Conservation (phyloP, 108 stramenopile genomes). For the Chaetoceros tenuissimus region DNA sequence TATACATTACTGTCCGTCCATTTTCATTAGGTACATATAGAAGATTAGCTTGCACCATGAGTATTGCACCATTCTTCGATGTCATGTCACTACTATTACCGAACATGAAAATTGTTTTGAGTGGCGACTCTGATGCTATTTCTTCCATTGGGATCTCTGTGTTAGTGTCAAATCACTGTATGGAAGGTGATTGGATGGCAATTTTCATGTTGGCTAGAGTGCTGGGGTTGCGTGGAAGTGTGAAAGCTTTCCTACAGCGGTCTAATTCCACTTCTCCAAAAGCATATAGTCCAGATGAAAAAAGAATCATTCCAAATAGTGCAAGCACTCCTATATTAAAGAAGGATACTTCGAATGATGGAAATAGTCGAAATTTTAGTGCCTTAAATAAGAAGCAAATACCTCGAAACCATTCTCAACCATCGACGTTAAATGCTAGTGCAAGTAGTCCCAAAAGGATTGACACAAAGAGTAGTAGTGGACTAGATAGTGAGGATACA, state of each 20-base stretch:
- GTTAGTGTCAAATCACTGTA: slow-evolving; percentile 57
- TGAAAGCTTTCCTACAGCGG: slow-evolving; percentile 61
- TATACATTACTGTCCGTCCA: slow-evolving; percentile 46
- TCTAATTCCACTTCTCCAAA: neutral
- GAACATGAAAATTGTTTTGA: slow-evolving; percentile 44
- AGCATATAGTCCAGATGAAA: slow-evolving; percentile 3
- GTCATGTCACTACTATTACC: slow-evolving; percentile 54
- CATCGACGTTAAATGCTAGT: neutral
- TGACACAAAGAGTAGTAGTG: neutral
- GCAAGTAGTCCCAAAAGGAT: neutral
- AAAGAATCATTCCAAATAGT: neutral
- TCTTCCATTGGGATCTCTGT: slow-evolving; percentile 56
- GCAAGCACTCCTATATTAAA: neutral
- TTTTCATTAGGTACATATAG: slow-evolving; percentile 44
- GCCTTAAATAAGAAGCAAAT: neutral
- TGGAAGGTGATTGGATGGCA: slow-evolving; percentile 63
- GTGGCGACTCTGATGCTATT: slow-evolving; percentile 73
- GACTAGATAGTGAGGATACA: neutral
- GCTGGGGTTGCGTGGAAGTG: slow-evolving; percentile 54
- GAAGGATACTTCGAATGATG: neutral
- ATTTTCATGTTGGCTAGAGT: slow-evolving; percentile 64
- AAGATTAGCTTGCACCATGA: slow-evolving; percentile 31
- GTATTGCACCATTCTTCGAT: slow-evolving; percentile 42
- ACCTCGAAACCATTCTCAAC: neutral
- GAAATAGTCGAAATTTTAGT: no score